Percentiles rank a stretch among this genome's conserved stretches.
Evolutionary conservation across 306 rosid genomes (phyloP).

Genomic region (Ziziphus jujuba): DNA sequence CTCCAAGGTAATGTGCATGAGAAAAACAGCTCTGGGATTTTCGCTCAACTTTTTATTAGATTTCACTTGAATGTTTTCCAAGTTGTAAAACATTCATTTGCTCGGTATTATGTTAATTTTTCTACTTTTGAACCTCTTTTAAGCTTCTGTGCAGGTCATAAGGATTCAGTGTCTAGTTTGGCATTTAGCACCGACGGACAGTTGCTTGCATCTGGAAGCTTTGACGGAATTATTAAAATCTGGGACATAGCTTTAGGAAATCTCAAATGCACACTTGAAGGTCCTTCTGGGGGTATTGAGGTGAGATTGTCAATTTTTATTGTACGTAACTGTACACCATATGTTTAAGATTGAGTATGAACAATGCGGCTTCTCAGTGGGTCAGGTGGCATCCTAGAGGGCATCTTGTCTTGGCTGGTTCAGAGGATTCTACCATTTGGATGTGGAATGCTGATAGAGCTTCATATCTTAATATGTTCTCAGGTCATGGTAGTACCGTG

Average conservation of each 20-base stretch:
- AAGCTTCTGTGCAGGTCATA: conserved; percentile 59
- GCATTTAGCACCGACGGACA: conserved; percentile 80
- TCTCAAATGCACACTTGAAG: conserved; percentile 59
- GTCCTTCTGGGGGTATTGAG: conserved; percentile 78
- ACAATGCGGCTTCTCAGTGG: conserved; percentile 63
- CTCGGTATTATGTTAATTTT: conserved; percentile 8
- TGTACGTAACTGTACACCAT: background rate
- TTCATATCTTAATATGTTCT: conserved; percentile 52
- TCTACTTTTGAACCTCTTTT: conserved; percentile 3
- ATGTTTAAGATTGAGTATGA: conserved; percentile 23
- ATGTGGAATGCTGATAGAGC: conserved; percentile 85
- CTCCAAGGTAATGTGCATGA: conserved; percentile 54
- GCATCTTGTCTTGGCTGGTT: conserved; percentile 80
- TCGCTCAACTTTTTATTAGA: background rate
- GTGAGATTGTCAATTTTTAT: conserved; percentile 37
- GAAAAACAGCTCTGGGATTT: conserved; percentile 7
- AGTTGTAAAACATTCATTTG: conserved; percentile 7
- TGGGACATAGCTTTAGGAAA: conserved; percentile 68
- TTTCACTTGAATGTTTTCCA: background rate
- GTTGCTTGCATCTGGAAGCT: conserved; percentile 77
- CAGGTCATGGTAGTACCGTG: conserved; percentile 79
- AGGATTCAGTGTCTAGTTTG: conserved; percentile 68
- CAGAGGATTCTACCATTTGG: conserved; percentile 77
- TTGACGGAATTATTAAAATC: conserved; percentile 67
- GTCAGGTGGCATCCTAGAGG: conserved; percentile 93